Evolutionary conservation across 2,329 filamentous ascomycete genomes (phyloP).

Genomic region (Penicillium sclerotigenum): DNA sequence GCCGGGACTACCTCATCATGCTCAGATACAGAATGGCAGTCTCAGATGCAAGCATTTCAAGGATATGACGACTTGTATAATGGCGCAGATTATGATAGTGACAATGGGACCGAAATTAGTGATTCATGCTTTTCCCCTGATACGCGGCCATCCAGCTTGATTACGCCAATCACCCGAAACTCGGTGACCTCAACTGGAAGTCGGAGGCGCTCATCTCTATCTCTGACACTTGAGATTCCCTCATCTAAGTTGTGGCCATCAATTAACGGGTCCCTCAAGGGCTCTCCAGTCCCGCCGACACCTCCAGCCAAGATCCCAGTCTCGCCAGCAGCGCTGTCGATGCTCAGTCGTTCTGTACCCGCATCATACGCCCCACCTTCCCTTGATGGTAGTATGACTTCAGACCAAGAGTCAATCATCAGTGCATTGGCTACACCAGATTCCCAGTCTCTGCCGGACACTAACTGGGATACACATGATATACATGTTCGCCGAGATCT

Average conservation of each 20-base stretch:
- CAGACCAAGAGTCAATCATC: slow-evolving; percentile 78
- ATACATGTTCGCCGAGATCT: slow-evolving; percentile 36
- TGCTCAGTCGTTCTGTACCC: slow-evolving; percentile 69
- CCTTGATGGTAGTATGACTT: slow-evolving; percentile 81
- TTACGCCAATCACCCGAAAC: slow-evolving; percentile 40
- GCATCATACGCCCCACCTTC: slow-evolving; percentile 79
- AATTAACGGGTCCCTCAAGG: slow-evolving; percentile 53
- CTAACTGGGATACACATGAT: slow-evolving; percentile 56
- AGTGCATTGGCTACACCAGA: slow-evolving; percentile 84
- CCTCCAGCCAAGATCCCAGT: slow-evolving; percentile 62
- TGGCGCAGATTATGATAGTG: slow-evolving; percentile 71
- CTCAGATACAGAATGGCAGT: slow-evolving; percentile 60
- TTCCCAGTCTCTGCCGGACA: slow-evolving; percentile 55
- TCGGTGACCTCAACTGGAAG: slow-evolving; percentile 39
- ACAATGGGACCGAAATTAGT: slow-evolving; percentile 44
- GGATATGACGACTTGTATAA: slow-evolving; percentile 89
- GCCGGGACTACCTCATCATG: slow-evolving; percentile 32
- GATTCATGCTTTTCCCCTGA: slow-evolving; percentile 49
- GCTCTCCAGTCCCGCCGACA: slow-evolving; percentile 46
- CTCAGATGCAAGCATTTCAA: slow-evolving; percentile 67
- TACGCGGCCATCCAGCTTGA: slow-evolving; percentile 50
- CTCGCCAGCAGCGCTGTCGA: slow-evolving; percentile 70
- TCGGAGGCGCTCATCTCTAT: slow-evolving; percentile 53
- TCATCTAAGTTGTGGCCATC: slow-evolving; percentile 56
- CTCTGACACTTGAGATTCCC: slow-evolving; percentile 54